phyloP scores from a whole-genome alignment of 371 early-diverging fungal species.

The Syncephalastrum contaminatum region DNA sequence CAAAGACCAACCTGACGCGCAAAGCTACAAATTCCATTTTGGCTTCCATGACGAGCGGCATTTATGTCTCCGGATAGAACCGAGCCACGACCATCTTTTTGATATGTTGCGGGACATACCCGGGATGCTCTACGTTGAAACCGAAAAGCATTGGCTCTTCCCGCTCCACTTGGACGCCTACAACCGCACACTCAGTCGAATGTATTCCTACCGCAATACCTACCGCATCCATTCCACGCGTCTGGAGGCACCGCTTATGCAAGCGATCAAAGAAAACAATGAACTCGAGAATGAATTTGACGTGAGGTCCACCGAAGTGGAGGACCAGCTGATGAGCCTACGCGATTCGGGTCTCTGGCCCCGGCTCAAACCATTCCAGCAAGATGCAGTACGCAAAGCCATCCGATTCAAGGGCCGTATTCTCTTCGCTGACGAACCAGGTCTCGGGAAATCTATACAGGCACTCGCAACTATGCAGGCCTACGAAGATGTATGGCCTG shows the following conservation, averaged over 20 bases:
- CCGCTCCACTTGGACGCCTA: conserved; percentile 25
- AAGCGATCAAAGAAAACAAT: conserved; percentile 7
- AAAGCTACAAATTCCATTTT: conserved; percentile 15
- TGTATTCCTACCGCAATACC: not conserved
- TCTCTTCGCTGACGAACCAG: conserved; percentile 96
- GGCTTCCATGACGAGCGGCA: conserved; percentile 16
- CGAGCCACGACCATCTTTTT: too few relatives aligned
- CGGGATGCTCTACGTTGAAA: not conserved
- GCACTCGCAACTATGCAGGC: conserved; percentile 63
- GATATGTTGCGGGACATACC: too few relatives aligned
- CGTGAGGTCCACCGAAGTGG: conserved; percentile 8
- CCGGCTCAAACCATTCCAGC: conserved; percentile 48
- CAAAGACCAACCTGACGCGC: too few relatives aligned
- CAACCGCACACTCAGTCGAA: conserved; percentile 15
- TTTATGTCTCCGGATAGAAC: conserved; percentile 1
- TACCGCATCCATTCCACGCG: conserved; percentile 2
- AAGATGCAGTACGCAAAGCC: conserved; percentile 47
- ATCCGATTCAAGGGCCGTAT: conserved; percentile 49
- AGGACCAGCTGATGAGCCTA: conserved; percentile 17
- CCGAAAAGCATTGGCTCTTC: conserved; percentile 20
- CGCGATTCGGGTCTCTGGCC: conserved; percentile 14
- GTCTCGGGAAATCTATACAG: conserved; percentile 91
- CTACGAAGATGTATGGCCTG: conserved; percentile 61
- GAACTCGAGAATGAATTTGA: too few relatives aligned
- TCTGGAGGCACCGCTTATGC: not conserved